phyloP scores from a whole-genome alignment of 257 asterid species.

The Cordia subcordata region DNA sequence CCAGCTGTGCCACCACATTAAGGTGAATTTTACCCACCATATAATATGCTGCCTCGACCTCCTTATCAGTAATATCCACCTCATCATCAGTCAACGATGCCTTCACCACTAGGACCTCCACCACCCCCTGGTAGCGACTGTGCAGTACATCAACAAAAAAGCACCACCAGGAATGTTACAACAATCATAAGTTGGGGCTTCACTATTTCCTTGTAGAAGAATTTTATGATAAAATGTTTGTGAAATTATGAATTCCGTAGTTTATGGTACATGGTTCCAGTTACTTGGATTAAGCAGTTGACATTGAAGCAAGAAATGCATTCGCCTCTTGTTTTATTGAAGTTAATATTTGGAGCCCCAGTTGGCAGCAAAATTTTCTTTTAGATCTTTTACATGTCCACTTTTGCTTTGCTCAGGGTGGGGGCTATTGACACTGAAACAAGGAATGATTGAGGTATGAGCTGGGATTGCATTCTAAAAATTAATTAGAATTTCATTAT shows the following conservation, averaged over 20 bases:
- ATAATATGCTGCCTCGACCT: constrained; percentile 47
- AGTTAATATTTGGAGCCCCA: too few relatives aligned
- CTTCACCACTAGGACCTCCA: too few relatives aligned
- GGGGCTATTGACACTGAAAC: too few relatives aligned
- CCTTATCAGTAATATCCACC: constrained; percentile 57
- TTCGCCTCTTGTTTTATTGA: not conserved
- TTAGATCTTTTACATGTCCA: too few relatives aligned
- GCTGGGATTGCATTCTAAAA: too few relatives aligned
- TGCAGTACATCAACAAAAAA: constrained; percentile 39
- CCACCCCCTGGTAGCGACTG: constrained; percentile 42
- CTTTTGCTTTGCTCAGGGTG: too few relatives aligned
- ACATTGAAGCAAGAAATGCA: not conserved
- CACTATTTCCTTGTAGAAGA: not conserved
- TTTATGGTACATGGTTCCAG: not conserved
- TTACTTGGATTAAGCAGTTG: not conserved
- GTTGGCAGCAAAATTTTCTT: too few relatives aligned
- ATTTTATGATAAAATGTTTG: not conserved
- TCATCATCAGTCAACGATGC: constrained; percentile 45
- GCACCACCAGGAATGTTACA: constrained; percentile 18
- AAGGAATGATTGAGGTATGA: too few relatives aligned
- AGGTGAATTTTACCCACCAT: constrained; percentile 68
- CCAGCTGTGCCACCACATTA: constrained; percentile 58
- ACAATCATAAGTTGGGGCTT: not conserved
- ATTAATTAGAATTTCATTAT: too few relatives aligned
- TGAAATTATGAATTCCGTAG: not conserved